These are phyloP conservation scores for Gonapodya sp. DNA, from an alignment of 192 early-diverging fungal genomes.

Conservation along the genomic window DNA sequence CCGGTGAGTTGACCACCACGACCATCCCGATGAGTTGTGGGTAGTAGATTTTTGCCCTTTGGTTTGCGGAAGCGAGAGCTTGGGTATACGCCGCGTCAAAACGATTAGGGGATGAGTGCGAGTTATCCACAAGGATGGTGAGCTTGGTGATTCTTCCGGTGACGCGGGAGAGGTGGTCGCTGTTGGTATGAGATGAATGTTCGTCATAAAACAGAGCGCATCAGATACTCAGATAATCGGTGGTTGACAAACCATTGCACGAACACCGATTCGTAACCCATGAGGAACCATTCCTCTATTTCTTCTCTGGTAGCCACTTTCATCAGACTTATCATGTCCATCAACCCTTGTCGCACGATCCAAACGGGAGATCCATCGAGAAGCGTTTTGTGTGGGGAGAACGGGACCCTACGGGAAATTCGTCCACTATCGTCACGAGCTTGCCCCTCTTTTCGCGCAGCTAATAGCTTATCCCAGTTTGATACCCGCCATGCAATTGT, in stretches of 20 bases:
- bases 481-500: neutral
- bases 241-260: neutral
- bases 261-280: neutral
- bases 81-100: neutral
- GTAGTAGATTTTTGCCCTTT: neutral
- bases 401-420: neutral
- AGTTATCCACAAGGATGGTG: neutral
- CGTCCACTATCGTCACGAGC: neutral
- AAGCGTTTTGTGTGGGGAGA: neutral
- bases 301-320: neutral
- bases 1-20: neutral
- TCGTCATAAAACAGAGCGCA: too few relatives aligned
- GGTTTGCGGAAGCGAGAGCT: neutral
- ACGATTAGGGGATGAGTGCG: neutral
- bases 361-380: neutral
- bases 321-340: neutral
- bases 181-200: neutral
- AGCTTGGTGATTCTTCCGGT: neutral
- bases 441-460: neutral
- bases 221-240: too few relatives aligned
- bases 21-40: neutral
- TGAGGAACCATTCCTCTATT: neutral
- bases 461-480: neutral
- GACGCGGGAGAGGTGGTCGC: neutral
- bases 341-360: neutral